Conservation (phyloP, 2,329 filamentous ascomycete species). For the Emergomyces orientalis region DNA sequence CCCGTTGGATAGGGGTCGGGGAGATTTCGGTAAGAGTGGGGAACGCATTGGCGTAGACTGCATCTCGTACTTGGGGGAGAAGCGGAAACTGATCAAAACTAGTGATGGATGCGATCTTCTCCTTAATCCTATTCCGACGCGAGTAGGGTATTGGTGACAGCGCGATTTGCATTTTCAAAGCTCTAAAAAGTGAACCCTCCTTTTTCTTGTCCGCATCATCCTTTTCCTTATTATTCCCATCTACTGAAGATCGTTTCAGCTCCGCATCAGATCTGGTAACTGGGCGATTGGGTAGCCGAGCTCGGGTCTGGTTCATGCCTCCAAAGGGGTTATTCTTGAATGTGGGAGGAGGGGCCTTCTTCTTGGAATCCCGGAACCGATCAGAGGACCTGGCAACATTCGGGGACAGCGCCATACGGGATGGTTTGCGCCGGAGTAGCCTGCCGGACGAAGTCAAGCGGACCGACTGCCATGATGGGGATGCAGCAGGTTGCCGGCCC, state of each 20-base stretch:
- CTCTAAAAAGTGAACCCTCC: slow-evolving; percentile 55
- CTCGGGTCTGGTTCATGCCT: slow-evolving; percentile 48
- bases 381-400: slow-evolving; percentile 27
- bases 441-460: slow-evolving; percentile 26
- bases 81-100: slow-evolving; percentile 75
- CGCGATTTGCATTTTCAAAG: slow-evolving; percentile 85
- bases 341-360: slow-evolving; percentile 31
- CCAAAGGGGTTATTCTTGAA: slow-evolving; percentile 47
- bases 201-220: slow-evolving; percentile 33
- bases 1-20: slow-evolving; percentile 80
- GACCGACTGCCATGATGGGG: slow-evolving; percentile 23
- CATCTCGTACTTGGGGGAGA: slow-evolving; percentile 59
- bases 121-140: slow-evolving; percentile 53
- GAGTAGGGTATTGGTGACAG: slow-evolving; percentile 69
- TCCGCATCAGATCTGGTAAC: slow-evolving; percentile 32
- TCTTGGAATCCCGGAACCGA: slow-evolving; percentile 16
- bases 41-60: slow-evolving; percentile 64
- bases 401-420: slow-evolving; percentile 33
- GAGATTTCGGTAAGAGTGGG: slow-evolving; percentile 63
- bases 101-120: slow-evolving; percentile 54
- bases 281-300: slow-evolving; percentile 28
- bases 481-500: not conserved
- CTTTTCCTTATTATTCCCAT: slow-evolving; percentile 22
- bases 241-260: slow-evolving; percentile 38
- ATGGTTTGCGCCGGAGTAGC: slow-evolving; percentile 24